Conservation (phyloP, 768 basidiomycete genomes). For the Antrodiella citrinella region DNA sequence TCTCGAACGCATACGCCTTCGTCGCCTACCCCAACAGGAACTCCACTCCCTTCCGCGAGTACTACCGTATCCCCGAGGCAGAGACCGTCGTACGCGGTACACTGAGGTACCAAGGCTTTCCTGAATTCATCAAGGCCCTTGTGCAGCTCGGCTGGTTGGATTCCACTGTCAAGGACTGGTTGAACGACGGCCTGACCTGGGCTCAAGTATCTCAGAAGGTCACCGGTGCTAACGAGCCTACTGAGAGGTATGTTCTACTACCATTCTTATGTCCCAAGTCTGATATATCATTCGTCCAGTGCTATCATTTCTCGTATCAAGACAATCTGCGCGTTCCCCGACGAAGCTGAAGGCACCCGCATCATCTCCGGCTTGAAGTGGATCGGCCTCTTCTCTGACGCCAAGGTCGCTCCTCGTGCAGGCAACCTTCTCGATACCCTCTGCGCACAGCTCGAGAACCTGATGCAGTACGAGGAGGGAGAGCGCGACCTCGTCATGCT, state of each 20-base stretch:
- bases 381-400: slow-evolving; percentile 85
- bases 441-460: slow-evolving; percentile 79
- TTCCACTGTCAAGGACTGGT: slow-evolving; percentile 67
- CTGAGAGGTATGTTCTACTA: slow-evolving; percentile 49
- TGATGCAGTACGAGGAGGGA: slow-evolving; percentile 87
- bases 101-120: slow-evolving; percentile 93
- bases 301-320: slow-evolving; percentile 68
- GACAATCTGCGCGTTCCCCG: slow-evolving; percentile 65
- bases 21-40: slow-evolving; percentile 97
- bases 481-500: slow-evolving; percentile 97
- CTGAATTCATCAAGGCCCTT: slow-evolving; percentile 82
- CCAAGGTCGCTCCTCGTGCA: slow-evolving; percentile 51
- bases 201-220: slow-evolving; percentile 73
- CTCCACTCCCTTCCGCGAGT: slow-evolving; percentile 84
- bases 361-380: slow-evolving; percentile 88
- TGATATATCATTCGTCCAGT: slow-evolving; percentile 27
- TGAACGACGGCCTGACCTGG: slow-evolving; percentile 73
- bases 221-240: slow-evolving; percentile 54
- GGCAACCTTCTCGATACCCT: slow-evolving; percentile 89
- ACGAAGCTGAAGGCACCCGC: slow-evolving; percentile 57
- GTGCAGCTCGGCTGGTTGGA: slow-evolving; percentile 87
- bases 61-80: slow-evolving; percentile 89
- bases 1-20: slow-evolving; percentile 92
- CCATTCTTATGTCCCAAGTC: not conserved
- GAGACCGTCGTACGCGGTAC: slow-evolving; percentile 91